These are phyloP conservation scores for Aureobasidium melanogenum DNA, from an alignment of 2,329 filamentous ascomycete species.

Conservation along the genomic window DNA sequence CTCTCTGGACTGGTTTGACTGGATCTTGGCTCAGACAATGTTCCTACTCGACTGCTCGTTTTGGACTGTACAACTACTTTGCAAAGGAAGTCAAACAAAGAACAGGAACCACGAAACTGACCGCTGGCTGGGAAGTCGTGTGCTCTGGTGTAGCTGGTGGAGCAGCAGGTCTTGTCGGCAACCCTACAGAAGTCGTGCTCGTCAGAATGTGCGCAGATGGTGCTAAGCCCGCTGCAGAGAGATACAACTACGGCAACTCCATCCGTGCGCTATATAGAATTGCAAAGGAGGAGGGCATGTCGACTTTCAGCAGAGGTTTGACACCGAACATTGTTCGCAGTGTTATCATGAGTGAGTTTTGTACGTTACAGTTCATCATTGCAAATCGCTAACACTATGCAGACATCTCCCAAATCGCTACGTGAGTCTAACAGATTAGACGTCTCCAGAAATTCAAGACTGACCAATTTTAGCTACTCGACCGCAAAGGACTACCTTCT, in stretches of 20 bases:
- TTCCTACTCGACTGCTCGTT: slow-evolving; percentile 9
- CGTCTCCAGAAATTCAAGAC: not conserved
- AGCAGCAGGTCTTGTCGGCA: slow-evolving; percentile 4
- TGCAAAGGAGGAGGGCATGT: slow-evolving; percentile 6
- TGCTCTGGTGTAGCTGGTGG: slow-evolving; percentile 7
- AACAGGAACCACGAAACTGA: not conserved
- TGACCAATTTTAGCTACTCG: not conserved
- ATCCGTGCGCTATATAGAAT: slow-evolving; percentile 6
- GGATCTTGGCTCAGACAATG: slow-evolving; percentile 9
- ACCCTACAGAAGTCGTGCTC: slow-evolving; percentile 7
- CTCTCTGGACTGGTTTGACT: slow-evolving; percentile 10
- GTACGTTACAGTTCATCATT: too few relatives aligned
- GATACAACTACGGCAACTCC: slow-evolving; percentile 9
- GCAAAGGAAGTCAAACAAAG: slow-evolving; percentile 8
- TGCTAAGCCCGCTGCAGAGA: not conserved
- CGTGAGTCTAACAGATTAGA: not conserved
- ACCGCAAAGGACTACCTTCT: slow-evolving; percentile 7
- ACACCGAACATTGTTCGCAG: slow-evolving; percentile 10
- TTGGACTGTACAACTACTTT: slow-evolving; percentile 10
- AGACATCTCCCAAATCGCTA: slow-evolving; percentile 11
- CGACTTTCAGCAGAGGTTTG: slow-evolving; percentile 8
- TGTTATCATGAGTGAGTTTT: slow-evolving; percentile 9
- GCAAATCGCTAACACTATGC: not conserved
- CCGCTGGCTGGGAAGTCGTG: slow-evolving; percentile 10
- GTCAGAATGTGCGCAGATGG: slow-evolving; percentile 11